A percentile compares a stretch with the other conserved stretches of the same genome.
Conservation (phyloP, 208 protist species). For the Leishmania amazonensis region DNA sequence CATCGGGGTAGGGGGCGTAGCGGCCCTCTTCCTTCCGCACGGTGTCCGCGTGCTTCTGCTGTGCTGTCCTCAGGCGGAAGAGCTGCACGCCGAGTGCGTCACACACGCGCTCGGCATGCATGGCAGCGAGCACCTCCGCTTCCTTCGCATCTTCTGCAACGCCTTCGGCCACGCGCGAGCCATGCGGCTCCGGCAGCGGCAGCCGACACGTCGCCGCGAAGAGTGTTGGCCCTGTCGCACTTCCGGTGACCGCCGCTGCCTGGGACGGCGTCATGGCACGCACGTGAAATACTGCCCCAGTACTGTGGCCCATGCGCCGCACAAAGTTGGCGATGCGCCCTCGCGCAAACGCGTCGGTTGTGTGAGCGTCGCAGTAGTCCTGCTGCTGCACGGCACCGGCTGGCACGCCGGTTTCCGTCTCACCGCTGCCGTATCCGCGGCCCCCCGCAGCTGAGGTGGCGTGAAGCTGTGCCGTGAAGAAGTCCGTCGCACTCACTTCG, state of each 20-base stretch:
- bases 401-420: not conserved
- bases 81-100: constrained; percentile 72
- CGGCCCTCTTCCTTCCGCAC: constrained; percentile 44
- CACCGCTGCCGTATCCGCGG: not conserved
- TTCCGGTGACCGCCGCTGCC: constrained; percentile 1
- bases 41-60: constrained; percentile 73
- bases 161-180: constrained; percentile 67
- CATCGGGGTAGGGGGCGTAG: constrained; percentile 67
- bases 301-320: constrained; percentile 54
- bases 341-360: constrained; percentile 67
- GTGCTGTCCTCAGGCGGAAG: constrained; percentile 63
- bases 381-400: not conserved
- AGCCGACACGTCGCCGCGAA: constrained; percentile 53
- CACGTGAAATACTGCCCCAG: constrained; percentile 49
- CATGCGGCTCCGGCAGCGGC: constrained; percentile 61
- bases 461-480: constrained; percentile 2
- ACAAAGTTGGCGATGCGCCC: constrained; percentile 77
- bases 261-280: constrained; percentile 20
- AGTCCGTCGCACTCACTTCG: not conserved
- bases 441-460: not conserved
- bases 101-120: constrained; percentile 85
- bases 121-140: constrained; percentile 78
- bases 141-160: constrained; percentile 63
- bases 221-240: constrained; percentile 20
- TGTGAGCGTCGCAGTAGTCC: constrained; percentile 38